Base-by-base conservation (phyloP, 805 yeast genomes). In the Yamadazyma laniorum region DNA sequence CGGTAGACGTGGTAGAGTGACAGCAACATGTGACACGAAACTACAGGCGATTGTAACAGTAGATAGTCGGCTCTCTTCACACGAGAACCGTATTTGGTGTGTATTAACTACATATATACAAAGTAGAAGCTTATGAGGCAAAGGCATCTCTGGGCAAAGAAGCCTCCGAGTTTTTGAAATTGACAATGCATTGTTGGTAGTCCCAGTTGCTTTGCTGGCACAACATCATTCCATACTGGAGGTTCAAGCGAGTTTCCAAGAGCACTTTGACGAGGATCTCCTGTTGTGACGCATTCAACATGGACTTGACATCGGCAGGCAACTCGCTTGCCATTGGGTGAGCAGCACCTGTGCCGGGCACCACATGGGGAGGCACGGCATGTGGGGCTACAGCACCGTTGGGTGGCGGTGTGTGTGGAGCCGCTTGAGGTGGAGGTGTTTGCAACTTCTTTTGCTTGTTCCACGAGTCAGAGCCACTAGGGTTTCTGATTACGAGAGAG, bases 181-280 rank as follows among this genome's bases (percentile, higher is more conserved):
- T 81, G 30, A 71, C 72, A 11, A 78, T 65, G 18, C 96, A 90
- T 37, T 67, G 72, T 18, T 77, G 79, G 49, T 78, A 81, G 58
- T 85, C 83, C 90, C 95, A 90, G 38, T 77, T 74, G 52, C 95
- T 87, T 59, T 89, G 96, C 56, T 88, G 89, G 40, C 89, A 82
- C 27, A 93, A 72, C 85, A 90, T 77, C 18, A 80, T 64, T 0
- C 91, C 85, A 58, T 80, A 90, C 51, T 85, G 85, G n/a, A 85
- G 68, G 48, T 76, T 89, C 49, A 90, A 67, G 34, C 80, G 78
- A 0, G 97, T 90, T 45, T 83, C 86, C 18, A 73, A 58, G 62
- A 83, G 77, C 17, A 91, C 63, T 51, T 75, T 82, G 16, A 75
- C 72, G 13, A 86, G 70, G 4, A 87, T 59, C 40, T 80, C 82